Evolutionary conservation across 2,329 filamentous ascomycete species (phyloP), one percentile per base, ranked within the genome.

Genomic region (Tolypocladium pustulatum): DNA sequence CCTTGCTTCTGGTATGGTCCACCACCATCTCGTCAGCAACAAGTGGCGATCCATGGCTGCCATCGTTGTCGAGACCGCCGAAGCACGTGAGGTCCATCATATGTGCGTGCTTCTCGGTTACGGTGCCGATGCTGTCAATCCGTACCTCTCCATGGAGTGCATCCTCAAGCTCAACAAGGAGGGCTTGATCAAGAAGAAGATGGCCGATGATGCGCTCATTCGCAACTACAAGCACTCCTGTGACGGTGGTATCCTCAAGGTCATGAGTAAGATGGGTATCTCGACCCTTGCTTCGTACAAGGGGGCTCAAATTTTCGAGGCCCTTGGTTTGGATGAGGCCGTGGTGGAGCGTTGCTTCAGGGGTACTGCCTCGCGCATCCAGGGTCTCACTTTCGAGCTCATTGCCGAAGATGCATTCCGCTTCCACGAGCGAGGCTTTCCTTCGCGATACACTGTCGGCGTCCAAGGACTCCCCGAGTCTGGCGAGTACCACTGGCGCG

Each of bases 181-280:
- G 75, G 89, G 89, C 56, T 79, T 97, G 62, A 95, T 97, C 73
- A 88, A 91, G 73, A 96, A 95, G 82, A 89, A 94, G 73, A 78
- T 96, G 51, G 83, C 82, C 25, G 84, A 94, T 60, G 87, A 96
- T 61, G 82, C 87, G 67, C 85, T 97, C 59, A 92, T 97, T 65
- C 86, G 88, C 67, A 97, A 97, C 78, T 97, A 97, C 82, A 96
- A 95, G 78, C 90, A 95, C 74, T 97, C 93, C 62, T 93, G 90
- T 67, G 92, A 97, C 66, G 93, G 93, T 69, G 93, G 93, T 77
- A 96, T 97, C 63, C 80, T 97, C 63, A 97, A 97, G 76, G 93
- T 97, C 72, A 97, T 97, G 93, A 94, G 89, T 73, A 97, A 97
- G 81, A 97, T 97, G 93, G 93, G 93, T 78, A 97, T 97, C 64